phyloP scores from a whole-genome alignment of 352 stramenopile species.

The Phytophthora rubi region DNA sequence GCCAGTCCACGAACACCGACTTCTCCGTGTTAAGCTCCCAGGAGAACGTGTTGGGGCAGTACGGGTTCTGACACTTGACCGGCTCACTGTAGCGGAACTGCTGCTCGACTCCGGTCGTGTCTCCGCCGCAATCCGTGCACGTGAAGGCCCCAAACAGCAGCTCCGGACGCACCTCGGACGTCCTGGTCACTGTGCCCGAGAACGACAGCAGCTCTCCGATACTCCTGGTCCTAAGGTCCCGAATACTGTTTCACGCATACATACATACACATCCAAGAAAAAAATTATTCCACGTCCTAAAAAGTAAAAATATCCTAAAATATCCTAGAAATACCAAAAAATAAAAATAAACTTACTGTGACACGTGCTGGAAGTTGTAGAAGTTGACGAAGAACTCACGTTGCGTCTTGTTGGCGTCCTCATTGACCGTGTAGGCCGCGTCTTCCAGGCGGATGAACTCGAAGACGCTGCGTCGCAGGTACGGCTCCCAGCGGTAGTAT shows the following conservation, averaged over 20 bases:
- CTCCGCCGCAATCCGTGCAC: conserved; percentile 93
- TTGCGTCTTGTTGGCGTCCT: conserved; percentile 81
- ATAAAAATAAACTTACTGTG: conserved; percentile 47
- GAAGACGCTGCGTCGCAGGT: conserved; percentile 73
- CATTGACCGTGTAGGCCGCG: conserved; percentile 76
- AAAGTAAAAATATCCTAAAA: not conserved
- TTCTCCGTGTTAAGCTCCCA: conserved; percentile 91
- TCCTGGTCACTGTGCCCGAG: conserved; percentile 97
- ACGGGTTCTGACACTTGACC: conserved; percentile 95
- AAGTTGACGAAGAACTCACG: conserved; percentile 91
- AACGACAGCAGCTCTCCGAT: conserved; percentile 95
- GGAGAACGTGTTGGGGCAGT: conserved; percentile 92
- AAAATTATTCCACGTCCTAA: conserved; percentile 5
- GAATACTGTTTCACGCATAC: conserved; percentile 64
- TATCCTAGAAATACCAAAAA: conserved; percentile 19
- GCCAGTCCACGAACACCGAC: conserved; percentile 98
- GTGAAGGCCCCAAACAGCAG: conserved; percentile 96
- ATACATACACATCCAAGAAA: not conserved
- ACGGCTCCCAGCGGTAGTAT: conserved; percentile 88
- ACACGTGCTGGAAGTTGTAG: conserved; percentile 90
- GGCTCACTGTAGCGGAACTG: conserved; percentile 99
- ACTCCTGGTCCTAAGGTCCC: conserved; percentile 91
- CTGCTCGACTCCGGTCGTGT: conserved; percentile 94
- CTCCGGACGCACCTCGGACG: conserved; percentile 97
- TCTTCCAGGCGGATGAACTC: conserved; percentile 84